These are phyloP conservation scores for Ophiostoma perfectum DNA, from an alignment of 2,329 filamentous ascomycete species.

Conservation along the genomic window DNA sequence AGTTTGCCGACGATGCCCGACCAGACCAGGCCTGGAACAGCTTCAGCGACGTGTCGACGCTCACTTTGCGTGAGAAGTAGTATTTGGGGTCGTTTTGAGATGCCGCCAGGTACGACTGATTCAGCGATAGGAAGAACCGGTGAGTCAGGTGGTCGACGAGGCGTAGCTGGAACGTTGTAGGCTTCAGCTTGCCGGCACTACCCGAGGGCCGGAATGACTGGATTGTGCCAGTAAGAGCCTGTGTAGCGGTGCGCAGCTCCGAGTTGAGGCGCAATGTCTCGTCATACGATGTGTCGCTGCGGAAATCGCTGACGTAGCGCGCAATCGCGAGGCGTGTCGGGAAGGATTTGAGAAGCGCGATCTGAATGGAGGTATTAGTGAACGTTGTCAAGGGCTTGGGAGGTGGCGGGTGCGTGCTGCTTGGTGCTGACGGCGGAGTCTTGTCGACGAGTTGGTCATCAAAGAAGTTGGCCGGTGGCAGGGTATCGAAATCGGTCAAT, in stretches of 20 bases:
- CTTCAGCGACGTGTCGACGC: slow-evolving; percentile 38
- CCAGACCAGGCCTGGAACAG: slow-evolving; percentile 30
- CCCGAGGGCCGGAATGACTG: slow-evolving; percentile 29
- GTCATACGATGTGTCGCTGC: slow-evolving; percentile 40
- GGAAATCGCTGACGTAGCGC: slow-evolving; percentile 44
- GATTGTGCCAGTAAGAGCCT: slow-evolving; percentile 33
- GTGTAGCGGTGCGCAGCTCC: slow-evolving; percentile 40
- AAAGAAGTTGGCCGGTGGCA: slow-evolving; percentile 45
- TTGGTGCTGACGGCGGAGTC: slow-evolving; percentile 16
- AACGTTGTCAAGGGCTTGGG: slow-evolving; percentile 35
- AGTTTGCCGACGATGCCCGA: slow-evolving; percentile 11
- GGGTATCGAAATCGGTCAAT: slow-evolving; percentile 44
- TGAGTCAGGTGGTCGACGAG: slow-evolving; percentile 42
- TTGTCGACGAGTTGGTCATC: slow-evolving; percentile 43
- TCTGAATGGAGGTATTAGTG: slow-evolving; percentile 46
- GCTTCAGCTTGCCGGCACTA: slow-evolving; percentile 21
- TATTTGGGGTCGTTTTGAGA: slow-evolving; percentile 44
- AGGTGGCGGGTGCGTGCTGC: slow-evolving; percentile 22
- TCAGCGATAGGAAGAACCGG: slow-evolving; percentile 48
- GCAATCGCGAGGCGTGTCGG: slow-evolving; percentile 41
- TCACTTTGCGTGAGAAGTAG: slow-evolving; percentile 50
- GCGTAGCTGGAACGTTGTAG: slow-evolving; percentile 39
- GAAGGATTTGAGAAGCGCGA: slow-evolving; percentile 43
- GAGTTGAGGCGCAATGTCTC: slow-evolving; percentile 44
- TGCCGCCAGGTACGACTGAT: slow-evolving; percentile 45